A percentile compares a stretch with the other conserved stretches of the same genome.
Conservation (phyloP, 768 basidiomycete species). For the Tricholoma bakamatsutake region DNA sequence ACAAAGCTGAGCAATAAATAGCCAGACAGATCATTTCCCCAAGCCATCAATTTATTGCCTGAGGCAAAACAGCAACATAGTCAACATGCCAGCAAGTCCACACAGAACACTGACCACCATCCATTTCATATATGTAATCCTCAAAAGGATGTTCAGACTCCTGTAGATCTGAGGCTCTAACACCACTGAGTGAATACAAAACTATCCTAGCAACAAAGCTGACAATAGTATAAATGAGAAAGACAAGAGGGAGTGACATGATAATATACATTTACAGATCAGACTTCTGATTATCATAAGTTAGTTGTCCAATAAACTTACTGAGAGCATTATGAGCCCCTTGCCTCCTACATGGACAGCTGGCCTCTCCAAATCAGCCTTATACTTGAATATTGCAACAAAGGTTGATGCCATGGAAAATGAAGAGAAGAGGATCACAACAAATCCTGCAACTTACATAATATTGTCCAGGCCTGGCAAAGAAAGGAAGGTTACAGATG, state of each 20-base stretch:
- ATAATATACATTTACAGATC: slow-evolving; percentile 33
- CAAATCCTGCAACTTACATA: slow-evolving; percentile 57
- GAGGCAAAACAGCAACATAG: slow-evolving; percentile 41
- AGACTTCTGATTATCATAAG: not conserved
- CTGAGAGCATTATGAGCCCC: slow-evolving; percentile 44
- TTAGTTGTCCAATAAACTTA: slow-evolving; percentile 20
- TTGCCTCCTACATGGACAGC: slow-evolving; percentile 49
- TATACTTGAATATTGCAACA: slow-evolving; percentile 63
- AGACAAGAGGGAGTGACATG: slow-evolving; percentile 68
- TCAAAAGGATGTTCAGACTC: slow-evolving; percentile 40
- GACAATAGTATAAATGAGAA: slow-evolving; percentile 64
- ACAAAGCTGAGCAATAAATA: not conserved
- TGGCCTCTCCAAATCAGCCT: slow-evolving; percentile 54
- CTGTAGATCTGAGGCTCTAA: slow-evolving; percentile 32
- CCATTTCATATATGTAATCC: slow-evolving; percentile 58
- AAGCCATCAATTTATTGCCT: slow-evolving; percentile 14
- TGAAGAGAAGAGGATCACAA: slow-evolving; percentile 63
- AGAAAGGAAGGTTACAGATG: slow-evolving; percentile 75
- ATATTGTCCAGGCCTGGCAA: slow-evolving; percentile 66
- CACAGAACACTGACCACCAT: slow-evolving; percentile 59
- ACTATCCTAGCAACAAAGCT: slow-evolving; percentile 62
- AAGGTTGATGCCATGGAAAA: slow-evolving; percentile 66
- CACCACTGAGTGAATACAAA: slow-evolving; percentile 58
- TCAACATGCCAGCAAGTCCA: slow-evolving; percentile 55
- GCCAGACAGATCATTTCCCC: not conserved